Evolutionary conservation across 2,329 filamentous ascomycete species (phyloP).

Genomic region (Ophiocordyceps camponoti-rufipedis): DNA sequence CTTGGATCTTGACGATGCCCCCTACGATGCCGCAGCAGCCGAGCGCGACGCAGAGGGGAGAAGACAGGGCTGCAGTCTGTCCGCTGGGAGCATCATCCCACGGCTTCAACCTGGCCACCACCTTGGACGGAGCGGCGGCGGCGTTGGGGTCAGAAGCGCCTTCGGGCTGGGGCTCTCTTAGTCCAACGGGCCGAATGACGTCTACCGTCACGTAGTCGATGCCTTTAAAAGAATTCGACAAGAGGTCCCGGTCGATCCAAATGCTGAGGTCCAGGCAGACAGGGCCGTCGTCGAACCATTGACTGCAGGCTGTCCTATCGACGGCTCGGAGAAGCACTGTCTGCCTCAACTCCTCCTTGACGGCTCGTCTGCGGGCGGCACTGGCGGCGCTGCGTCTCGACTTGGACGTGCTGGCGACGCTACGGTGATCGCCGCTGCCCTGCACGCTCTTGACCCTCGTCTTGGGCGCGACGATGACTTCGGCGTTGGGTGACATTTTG

Average conservation of each 20-base stretch:
- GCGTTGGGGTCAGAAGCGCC: conserved; percentile 41
- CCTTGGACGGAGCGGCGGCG: conserved; percentile 25
- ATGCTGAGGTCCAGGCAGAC: conserved; percentile 45
- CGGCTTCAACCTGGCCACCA: conserved; percentile 55
- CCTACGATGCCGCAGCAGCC: conserved; percentile 60
- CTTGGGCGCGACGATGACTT: conserved; percentile 95
- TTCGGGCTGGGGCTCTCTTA: conserved; percentile 53
- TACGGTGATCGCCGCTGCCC: conserved; percentile 55
- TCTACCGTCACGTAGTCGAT: conserved; percentile 65
- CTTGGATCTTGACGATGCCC: conserved; percentile 72
- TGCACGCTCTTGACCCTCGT: conserved; percentile 53
- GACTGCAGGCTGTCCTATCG: conserved; percentile 47
- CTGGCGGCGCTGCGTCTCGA: conserved; percentile 66
- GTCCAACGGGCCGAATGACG: conserved; percentile 65
- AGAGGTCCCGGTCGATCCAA: conserved; percentile 71
- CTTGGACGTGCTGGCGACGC: conserved; percentile 61
- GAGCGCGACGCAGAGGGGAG: conserved; percentile 55
- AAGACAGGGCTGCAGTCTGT: conserved; percentile 63
- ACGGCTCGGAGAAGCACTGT: conserved; percentile 55
- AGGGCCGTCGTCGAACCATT: conserved; percentile 61
- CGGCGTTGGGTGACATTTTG: conserved; percentile 83
- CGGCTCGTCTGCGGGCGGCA: conserved; percentile 37
- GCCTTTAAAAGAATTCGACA: conserved; percentile 54
- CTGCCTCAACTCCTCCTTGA: conserved; percentile 46
- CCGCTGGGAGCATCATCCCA: conserved; percentile 84